These are phyloP conservation scores for Termitomyces sp. DNA, from an alignment of 768 basidiomycete genomes.

Conservation along the genomic window DNA sequence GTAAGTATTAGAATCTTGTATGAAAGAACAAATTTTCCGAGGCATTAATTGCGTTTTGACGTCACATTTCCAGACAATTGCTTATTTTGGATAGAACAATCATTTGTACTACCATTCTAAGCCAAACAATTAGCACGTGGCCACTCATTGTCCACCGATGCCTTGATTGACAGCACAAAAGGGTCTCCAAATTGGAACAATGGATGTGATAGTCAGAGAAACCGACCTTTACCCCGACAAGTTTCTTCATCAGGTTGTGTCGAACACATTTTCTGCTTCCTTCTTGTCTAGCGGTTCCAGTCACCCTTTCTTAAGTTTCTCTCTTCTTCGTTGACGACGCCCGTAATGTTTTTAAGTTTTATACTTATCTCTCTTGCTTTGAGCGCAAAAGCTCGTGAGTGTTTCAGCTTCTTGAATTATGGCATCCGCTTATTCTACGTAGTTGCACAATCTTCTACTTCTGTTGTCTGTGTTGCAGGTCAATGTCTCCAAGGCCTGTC, in stretches of 20 bases:
- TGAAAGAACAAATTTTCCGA: too few species aligned
- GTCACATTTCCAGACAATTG: too few species aligned
- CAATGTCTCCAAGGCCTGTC: conserved; percentile 82
- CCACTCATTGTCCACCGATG: neutral
- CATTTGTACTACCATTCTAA: too few species aligned
- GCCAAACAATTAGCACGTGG: neutral
- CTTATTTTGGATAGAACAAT: too few species aligned
- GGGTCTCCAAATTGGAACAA: conserved; percentile 13
- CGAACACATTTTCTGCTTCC: conserved; percentile 8
- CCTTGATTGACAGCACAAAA: conserved; percentile 1
- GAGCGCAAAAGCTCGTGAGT: conserved; percentile 33
- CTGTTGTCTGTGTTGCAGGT: conserved; percentile 79
- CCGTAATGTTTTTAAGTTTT: conserved; percentile 30
- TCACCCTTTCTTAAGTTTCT: neutral
- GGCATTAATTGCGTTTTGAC: too few species aligned
- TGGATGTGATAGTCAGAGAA: conserved; percentile 7
- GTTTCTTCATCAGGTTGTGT: neutral
- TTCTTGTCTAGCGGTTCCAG: neutral
- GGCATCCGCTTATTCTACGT: neutral
- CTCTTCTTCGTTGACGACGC: conserved; percentile 19
- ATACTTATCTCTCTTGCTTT: conserved; percentile 26
- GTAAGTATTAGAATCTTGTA: too few species aligned
- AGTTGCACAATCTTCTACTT: conserved; percentile 41
- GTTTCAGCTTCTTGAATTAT: too few species aligned
- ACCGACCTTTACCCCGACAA: conserved; percentile 1